Evolutionary conservation across 176 grass and related monocot species (phyloP).

Genomic region (Themeda triandra): DNA sequence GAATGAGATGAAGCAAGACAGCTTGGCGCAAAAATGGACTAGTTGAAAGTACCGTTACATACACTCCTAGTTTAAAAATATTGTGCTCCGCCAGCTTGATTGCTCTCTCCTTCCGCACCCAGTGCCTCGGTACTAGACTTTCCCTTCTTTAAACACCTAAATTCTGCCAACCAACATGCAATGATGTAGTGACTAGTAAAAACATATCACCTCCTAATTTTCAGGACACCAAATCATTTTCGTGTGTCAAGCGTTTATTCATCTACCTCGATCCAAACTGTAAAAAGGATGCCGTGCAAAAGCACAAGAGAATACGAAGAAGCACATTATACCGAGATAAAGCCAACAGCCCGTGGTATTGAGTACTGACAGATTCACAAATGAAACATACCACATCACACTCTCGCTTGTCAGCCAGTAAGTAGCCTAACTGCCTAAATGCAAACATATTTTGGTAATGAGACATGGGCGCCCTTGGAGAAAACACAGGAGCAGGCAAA

Average conservation of each 20-base stretch:
- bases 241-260: not conserved
- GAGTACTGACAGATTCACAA: not conserved
- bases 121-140: not conserved
- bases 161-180: too few relatives aligned
- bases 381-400: not conserved
- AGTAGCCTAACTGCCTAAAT: not conserved
- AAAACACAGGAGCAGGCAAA: not conserved
- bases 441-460: not conserved
- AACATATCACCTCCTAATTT: too few relatives aligned
- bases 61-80: too few relatives aligned
- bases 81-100: too few relatives aligned
- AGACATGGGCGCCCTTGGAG: not conserved
- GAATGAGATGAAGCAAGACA: too few relatives aligned
- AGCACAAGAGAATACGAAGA: not conserved
- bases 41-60: too few relatives aligned
- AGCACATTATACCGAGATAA: not conserved
- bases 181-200: too few relatives aligned
- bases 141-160: not conserved
- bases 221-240: too few relatives aligned
- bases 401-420: not conserved
- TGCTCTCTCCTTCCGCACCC: too few relatives aligned
- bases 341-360: not conserved
- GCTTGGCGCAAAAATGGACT: too few relatives aligned
- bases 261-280: not conserved
- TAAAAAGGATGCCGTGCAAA: not conserved